Evolutionary conservation across 768 basidiomycete species (phyloP), one percentile per base, ranked within the genome.

Genomic region (Phlegmacium glaucopus): DNA sequence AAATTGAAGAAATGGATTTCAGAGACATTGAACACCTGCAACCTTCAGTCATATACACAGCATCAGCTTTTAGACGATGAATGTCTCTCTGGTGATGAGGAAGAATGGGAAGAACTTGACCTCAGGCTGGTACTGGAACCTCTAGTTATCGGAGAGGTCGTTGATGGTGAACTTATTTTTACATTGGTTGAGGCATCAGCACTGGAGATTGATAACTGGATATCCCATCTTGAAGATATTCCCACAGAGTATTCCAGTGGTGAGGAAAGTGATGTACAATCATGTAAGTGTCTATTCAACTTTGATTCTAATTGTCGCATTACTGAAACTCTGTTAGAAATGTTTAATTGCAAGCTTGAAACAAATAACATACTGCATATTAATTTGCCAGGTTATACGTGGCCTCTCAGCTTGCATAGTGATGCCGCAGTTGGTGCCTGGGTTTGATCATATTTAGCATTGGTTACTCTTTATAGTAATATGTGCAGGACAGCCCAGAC

Each of bases 1-100:
- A 44, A 41, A 18, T 45, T 58, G 9, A 13, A 52, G n/a, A 35
- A 39, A 13, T 48, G 27, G 29, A 32, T 53, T 27, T 16, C 37
- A 16, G 44, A 53, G 32, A 46, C 46, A 4, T 16, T 35, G 13
- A 15, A n/a, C 12, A 34, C 41, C 11, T 40, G 42, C 18, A 35
- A 36, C 26, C 32, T 41, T 42, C 12, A 32, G 32, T 39, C 25
- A 28, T 41, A 6, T 6, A 12, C 12, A 7, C 25, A 37, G 28
- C 27, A 34, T 30, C 15, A 3, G 5, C 11, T 28, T 18, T 12
- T 16, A 10, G 28, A 41, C 15, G 38, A n/a, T 8, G 13, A 15
- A 7, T 8, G 16, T 8, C 9, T 9, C 15, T 15, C 38, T 39
- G 38, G 16, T 39, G 38, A 39, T 9, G 38, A 39, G 7, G 38